A percentile compares a stretch with the other conserved stretches of the same genome.
These are phyloP conservation scores for Suhomyces ambrosiae DNA, from an alignment of 1,139 yeast genomes.

Conservation along the genomic window DNA sequence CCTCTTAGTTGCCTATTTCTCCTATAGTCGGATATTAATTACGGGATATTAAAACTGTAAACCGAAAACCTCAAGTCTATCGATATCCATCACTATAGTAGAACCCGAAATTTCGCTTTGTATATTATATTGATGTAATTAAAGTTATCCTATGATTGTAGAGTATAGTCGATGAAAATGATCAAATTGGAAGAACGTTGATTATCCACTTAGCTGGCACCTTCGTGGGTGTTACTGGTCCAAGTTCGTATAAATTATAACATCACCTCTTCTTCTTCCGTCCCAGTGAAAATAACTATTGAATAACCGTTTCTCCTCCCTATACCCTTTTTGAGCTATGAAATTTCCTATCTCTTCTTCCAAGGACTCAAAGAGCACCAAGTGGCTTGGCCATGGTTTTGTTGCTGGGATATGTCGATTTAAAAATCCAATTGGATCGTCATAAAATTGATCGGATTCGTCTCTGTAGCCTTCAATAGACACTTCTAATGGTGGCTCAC, in stretches of 20 bases:
- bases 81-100: too few relatives aligned
- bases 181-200: too few relatives aligned
- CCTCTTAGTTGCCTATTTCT: too few relatives aligned
- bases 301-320: constrained; percentile 58
- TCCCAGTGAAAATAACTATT: constrained; percentile 91
- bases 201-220: background rate
- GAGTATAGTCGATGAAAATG: too few relatives aligned
- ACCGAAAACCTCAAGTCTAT: too few relatives aligned
- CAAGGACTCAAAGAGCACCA: constrained; percentile 71
- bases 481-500: constrained; percentile 82
- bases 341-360: constrained; percentile 21
- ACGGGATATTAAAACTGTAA: too few relatives aligned
- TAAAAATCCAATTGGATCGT: constrained; percentile 55
- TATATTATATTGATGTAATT: too few relatives aligned
- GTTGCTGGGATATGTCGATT: constrained; percentile 18
- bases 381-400: constrained; percentile 64
- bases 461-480: constrained; percentile 60
- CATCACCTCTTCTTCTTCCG: constrained; percentile 72
- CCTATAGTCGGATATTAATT: too few relatives aligned
- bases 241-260: constrained; percentile 52
- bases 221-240: background rate
- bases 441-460: constrained; percentile 84
- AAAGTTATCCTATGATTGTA: too few relatives aligned
- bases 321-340: constrained; percentile 34
- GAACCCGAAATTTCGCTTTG: too few relatives aligned